These are phyloP conservation scores for Angomonas ambiguus DNA, from an alignment of 208 protist genomes.

Conservation along the genomic window DNA sequence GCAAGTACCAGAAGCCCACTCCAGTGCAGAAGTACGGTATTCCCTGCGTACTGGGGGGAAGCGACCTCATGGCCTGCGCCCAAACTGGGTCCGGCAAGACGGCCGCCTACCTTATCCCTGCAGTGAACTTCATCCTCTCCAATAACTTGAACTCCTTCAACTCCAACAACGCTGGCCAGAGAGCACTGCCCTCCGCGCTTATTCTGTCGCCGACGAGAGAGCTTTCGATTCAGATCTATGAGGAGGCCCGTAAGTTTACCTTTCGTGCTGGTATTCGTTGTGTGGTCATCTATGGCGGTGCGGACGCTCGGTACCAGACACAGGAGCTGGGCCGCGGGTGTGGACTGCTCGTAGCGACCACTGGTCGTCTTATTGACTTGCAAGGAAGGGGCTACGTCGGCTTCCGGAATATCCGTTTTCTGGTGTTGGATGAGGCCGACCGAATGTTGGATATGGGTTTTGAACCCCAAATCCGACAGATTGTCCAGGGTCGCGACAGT, in stretches of 20 bases:
- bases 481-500: constrained; percentile 94
- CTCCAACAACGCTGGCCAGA: constrained; percentile 23
- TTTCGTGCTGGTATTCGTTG: constrained; percentile 91
- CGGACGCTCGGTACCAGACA: constrained; percentile 93
- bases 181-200: constrained; percentile 88
- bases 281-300: constrained; percentile 98
- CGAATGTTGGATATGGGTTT: constrained; percentile 99
- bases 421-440: constrained; percentile 98
- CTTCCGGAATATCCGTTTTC: constrained; percentile 89
- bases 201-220: constrained; percentile 97
- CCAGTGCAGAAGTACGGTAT: constrained; percentile 98
- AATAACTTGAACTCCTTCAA: constrained; percentile 59
- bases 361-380: constrained; percentile 88
- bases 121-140: constrained; percentile 88
- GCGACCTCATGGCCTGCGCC: constrained; percentile 98
- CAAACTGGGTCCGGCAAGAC: constrained; percentile 99
- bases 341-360: constrained; percentile 93
- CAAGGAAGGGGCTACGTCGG: constrained; percentile 80
- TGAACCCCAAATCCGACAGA: constrained; percentile 98
- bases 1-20: constrained; percentile 96
- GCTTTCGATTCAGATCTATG: constrained; percentile 97
- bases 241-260: constrained; percentile 96
- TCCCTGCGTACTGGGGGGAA: constrained; percentile 88
- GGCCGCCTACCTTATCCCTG: constrained; percentile 97
- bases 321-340: constrained; percentile 94